A percentile compares a stretch with the other conserved stretches of the same genome.
Conservation (phyloP, 805 yeast species). For the Lipomyces yamadae region DNA sequence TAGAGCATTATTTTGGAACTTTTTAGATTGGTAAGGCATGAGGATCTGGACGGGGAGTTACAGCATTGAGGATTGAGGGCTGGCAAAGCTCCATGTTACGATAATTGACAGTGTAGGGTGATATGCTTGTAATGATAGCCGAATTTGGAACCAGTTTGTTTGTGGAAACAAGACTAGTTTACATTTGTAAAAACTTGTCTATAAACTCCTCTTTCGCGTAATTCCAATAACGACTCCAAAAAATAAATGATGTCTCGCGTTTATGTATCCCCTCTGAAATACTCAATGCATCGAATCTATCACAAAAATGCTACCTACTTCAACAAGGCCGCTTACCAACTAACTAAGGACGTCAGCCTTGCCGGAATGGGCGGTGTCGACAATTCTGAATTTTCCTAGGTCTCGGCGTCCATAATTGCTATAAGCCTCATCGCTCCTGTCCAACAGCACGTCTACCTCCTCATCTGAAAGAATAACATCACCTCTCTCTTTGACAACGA, state of each 20-base stretch:
- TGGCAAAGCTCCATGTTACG: no score
- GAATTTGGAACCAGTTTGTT: no score
- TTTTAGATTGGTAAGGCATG: no score
- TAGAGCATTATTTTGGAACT: no score
- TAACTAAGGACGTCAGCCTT: background rate
- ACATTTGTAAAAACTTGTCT: background rate
- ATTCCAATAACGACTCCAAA: no score
- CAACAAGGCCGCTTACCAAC: background rate
- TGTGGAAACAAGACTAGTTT: no score
- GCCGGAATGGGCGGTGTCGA: slow-evolving; percentile 15
- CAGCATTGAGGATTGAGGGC: no score
- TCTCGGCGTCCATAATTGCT: slow-evolving; percentile 10
- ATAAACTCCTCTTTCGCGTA: background rate
- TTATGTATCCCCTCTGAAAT: background rate
- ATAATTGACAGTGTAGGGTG: no score
- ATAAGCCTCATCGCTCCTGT: slow-evolving; percentile 32
- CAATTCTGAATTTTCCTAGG: slow-evolving; percentile 20
- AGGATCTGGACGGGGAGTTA: no score
- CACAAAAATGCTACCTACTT: background rate
- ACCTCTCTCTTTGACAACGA: slow-evolving; percentile 30
- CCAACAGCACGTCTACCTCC: slow-evolving; percentile 27
- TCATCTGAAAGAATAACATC: slow-evolving; percentile 34
- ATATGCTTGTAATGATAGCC: no score
- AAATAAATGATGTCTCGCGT: background rate
- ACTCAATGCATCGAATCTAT: background rate